phyloP scores from a whole-genome alignment of 768 basidiomycete species.

The Amanita rubescens region DNA sequence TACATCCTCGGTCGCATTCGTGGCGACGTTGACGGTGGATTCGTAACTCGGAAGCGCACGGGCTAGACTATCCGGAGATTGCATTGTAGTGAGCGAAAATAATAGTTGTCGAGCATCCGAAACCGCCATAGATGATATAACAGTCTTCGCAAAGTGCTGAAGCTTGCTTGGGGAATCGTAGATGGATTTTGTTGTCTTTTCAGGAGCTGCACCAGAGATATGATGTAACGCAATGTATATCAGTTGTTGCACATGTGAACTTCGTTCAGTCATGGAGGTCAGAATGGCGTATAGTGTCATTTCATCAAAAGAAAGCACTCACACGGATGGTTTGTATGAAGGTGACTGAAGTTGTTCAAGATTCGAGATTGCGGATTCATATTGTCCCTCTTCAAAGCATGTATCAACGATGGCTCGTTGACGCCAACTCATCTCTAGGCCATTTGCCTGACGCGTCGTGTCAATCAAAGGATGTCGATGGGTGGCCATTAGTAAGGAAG shows the following conservation, averaged over 20 bases:
- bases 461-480: background rate
- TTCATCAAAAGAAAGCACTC: slow-evolving; percentile 19
- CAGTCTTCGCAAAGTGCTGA: slow-evolving; percentile 26
- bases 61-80: slow-evolving; percentile 44
- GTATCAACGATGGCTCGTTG: slow-evolving; percentile 45
- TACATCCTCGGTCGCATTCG: slow-evolving; percentile 22
- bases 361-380: slow-evolving; percentile 55
- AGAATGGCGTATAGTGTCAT: background rate
- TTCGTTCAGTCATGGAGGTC: slow-evolving; percentile 18
- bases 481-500: background rate
- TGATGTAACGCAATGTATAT: slow-evolving; percentile 68
- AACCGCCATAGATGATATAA: slow-evolving; percentile 38
- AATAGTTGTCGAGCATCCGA: slow-evolving; percentile 47
- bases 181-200: slow-evolving; percentile 17
- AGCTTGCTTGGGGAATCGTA: slow-evolving; percentile 45
- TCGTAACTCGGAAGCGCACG: slow-evolving; percentile 49
- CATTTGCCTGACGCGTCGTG: background rate
- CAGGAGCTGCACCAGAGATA: slow-evolving; percentile 18
- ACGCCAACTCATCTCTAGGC: slow-evolving; percentile 2
- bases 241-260: slow-evolving; percentile 59
- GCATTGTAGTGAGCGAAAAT: slow-evolving; percentile 48
- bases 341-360: slow-evolving; percentile 56
- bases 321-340: slow-evolving; percentile 53
- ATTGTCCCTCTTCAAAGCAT: slow-evolving; percentile 73
- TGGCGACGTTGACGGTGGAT: slow-evolving; percentile 14